Percentiles rank a stretch among this genome's conserved stretches.
These are phyloP conservation scores for Trichoderma brevicompactum DNA, from an alignment of 2,329 filamentous ascomycete species.

Conservation along the genomic window DNA sequence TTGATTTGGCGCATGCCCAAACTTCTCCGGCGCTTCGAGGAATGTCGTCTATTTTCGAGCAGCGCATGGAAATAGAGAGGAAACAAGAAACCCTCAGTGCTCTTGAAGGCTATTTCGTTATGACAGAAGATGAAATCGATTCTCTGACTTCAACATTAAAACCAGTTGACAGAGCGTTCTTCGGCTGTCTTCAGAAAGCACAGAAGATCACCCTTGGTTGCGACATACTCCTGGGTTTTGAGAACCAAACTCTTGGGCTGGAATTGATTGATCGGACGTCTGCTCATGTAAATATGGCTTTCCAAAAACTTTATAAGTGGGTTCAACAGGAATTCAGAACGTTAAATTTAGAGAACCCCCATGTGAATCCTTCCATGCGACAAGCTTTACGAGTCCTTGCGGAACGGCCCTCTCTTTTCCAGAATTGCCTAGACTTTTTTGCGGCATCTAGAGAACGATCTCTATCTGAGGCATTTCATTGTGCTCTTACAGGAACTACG, in stretches of 20 bases:
- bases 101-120: constrained; percentile 80
- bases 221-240: constrained; percentile 84
- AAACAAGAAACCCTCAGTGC: constrained; percentile 79
- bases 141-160: constrained; percentile 76
- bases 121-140: constrained; percentile 80
- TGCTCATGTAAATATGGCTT: constrained; percentile 83
- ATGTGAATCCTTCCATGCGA: constrained; percentile 84
- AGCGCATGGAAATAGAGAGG: constrained; percentile 73
- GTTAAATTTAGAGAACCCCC: constrained; percentile 90
- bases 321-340: constrained; percentile 91
- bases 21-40: constrained; percentile 78
- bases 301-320: constrained; percentile 96
- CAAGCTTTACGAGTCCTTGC: constrained; percentile 84
- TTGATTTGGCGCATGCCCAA: constrained; percentile 73
- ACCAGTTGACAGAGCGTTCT: constrained; percentile 85
- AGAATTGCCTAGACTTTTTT: constrained; percentile 91
- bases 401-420: constrained; percentile 86
- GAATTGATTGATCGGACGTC: constrained; percentile 92
- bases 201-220: constrained; percentile 90
- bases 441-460: constrained; percentile 86
- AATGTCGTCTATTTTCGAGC: constrained; percentile 71
- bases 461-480: constrained; percentile 85
- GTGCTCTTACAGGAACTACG: constrained; percentile 76
- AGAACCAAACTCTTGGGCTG: constrained; percentile 83
- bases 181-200: constrained; percentile 73